A percentile compares a stretch with the other conserved stretches of the same genome.
These are phyloP conservation scores for Metschnikowia colocasiae DNA, from an alignment of 805 yeast species.

Conservation along the genomic window DNA sequence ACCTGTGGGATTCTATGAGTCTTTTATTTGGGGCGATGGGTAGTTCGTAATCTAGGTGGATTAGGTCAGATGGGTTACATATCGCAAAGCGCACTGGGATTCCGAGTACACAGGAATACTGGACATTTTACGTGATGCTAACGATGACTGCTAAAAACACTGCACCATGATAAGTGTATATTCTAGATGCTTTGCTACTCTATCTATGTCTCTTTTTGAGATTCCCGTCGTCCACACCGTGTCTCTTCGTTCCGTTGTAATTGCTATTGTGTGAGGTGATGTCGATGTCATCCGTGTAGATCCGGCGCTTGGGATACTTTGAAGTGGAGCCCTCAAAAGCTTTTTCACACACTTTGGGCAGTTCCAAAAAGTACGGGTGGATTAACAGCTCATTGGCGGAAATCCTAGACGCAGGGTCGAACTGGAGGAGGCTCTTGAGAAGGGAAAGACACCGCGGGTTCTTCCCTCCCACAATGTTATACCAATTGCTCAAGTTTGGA, in stretches of 20 bases:
- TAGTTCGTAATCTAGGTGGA: not conserved
- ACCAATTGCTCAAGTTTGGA: slow-evolving; percentile 78
- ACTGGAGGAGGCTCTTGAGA: slow-evolving; percentile 61
- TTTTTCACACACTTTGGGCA: slow-evolving; percentile 64
- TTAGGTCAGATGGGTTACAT: not conserved
- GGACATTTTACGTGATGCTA: not conserved
- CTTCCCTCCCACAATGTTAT: slow-evolving; percentile 72
- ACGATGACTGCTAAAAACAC: not conserved
- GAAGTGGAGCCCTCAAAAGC: slow-evolving; percentile 74
- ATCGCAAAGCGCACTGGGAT: not conserved
- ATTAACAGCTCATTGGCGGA: slow-evolving; percentile 74
- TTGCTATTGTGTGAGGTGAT: slow-evolving; percentile 40
- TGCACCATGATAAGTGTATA: not conserved
- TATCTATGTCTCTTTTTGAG: slow-evolving; percentile 10
- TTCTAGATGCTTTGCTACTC: not conserved
- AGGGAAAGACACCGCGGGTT: slow-evolving; percentile 66
- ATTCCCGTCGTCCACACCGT: slow-evolving; percentile 16
- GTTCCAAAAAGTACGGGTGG: slow-evolving; percentile 75
- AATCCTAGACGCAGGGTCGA: slow-evolving; percentile 77
- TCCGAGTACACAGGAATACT: not conserved
- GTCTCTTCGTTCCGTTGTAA: slow-evolving; percentile 24
- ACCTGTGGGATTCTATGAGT: not conserved
- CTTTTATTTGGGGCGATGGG: not conserved
- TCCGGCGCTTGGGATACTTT: slow-evolving; percentile 82
- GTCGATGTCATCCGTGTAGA: slow-evolving; percentile 83